Base-by-base conservation (phyloP, 2,329 filamentous ascomycete species). In the Fusarium siculi region DNA sequence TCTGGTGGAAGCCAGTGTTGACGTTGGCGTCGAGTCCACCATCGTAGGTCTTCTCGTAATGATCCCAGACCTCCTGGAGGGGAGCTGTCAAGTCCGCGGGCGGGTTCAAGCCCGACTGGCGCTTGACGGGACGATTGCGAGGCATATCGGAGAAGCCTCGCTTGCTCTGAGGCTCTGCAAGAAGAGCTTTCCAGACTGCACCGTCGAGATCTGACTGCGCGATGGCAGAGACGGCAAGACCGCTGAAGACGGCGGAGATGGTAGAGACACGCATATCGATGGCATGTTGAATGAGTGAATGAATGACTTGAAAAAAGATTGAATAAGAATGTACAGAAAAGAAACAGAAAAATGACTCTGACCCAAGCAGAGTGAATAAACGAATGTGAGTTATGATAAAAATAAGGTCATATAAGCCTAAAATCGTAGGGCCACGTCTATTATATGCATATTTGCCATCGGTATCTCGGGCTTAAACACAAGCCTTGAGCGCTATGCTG, bases 1-100 rank as follows among this genome's bases (percentile, higher is more conserved):
- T 63, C 62, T 79, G 79, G 15, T 80, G 74, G 74, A 77, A 80
- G 21, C 78, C 78, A 57, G 76, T 79, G 73, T 79, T 80, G 46
- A 67, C 71, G 63, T 79, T 79, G 43, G 66, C 72, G 11, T 63
- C 62, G 3, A 70, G 14, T 2, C 44, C 44, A 2, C 68, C 71
- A 1, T 68, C 70, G 32, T 74, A 75, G 55, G 69, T 73, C 21
- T 53, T 63, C 36, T 59, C 50, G 11, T 70, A 72, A n/a, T 70
- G 72, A 7, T 66, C 42, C 72, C 72, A 75, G 28, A 74, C 73
- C 28, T 74, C 72, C 18, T 50, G 37, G 9, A 74, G 44, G 30
- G 72, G 65, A 37, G 60, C 55, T 12, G 55, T 59, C 15, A 75
- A 15, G 23, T 66, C 40, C 0, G 72, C 46, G 4, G 73, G 72